A percentile compares a stretch with the other conserved stretches of the same genome.
Conservation (phyloP, 2,329 filamentous ascomycete species). For the Neurospora crassa region DNA sequence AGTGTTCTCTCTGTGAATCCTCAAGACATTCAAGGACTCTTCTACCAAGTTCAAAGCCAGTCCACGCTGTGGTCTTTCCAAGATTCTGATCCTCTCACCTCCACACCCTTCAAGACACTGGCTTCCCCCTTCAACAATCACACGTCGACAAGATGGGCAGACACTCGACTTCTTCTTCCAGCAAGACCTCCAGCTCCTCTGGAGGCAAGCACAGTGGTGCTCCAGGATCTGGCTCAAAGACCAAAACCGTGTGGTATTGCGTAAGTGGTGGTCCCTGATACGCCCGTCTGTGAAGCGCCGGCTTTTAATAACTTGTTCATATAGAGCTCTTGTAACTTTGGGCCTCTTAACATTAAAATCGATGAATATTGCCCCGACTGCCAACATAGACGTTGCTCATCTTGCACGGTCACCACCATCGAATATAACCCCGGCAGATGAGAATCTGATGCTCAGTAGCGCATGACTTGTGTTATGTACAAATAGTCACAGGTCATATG, state of each 20-base stretch:
- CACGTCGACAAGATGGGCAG: neutral
- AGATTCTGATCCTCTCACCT: neutral
- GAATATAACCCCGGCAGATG: neutral
- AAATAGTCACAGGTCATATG: no score
- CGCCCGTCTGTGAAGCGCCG: neutral
- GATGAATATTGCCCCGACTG: slow-evolving; percentile 5
- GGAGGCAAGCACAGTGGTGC: neutral
- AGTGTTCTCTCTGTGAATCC: neutral
- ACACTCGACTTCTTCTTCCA: neutral
- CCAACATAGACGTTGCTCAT: neutral
- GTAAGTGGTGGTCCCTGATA: slow-evolving; percentile 3
- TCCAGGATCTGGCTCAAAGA: neutral
- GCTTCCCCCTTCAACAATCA: neutral
- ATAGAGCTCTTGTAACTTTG: slow-evolving; percentile 6
- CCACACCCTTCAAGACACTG: neutral
- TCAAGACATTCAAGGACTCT: neutral
- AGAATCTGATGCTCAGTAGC: neutral
- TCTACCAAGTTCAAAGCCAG: neutral
- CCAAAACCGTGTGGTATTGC: slow-evolving; percentile 5
- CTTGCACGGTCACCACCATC: neutral
- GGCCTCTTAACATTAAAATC: neutral
- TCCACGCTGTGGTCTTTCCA: neutral
- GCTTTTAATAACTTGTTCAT: neutral
- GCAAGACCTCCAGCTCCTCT: neutral
- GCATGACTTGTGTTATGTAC: neutral